Base-by-base conservation (phyloP, 1,284 basidiomycete genomes). In the Papiliotrema flavescens region DNA sequence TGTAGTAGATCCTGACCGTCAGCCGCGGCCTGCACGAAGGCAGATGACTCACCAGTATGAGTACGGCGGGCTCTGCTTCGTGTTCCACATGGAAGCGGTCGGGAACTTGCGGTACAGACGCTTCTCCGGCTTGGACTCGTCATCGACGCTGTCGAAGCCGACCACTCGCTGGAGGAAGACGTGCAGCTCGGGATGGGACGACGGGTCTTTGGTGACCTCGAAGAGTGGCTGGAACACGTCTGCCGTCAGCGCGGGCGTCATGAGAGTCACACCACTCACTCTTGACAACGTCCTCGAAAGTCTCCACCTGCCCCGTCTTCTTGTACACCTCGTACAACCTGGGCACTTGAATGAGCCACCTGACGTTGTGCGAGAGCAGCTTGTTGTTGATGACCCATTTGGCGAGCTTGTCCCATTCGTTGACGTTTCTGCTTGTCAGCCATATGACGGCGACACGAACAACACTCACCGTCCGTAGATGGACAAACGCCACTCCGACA, bases 371-470 rank as follows among this genome's bases (percentile, higher is more conserved):
- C 8, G 93, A 97, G 74, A 85, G 91, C 14, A 98, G 81, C 73
- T 93, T 91, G 80, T 98, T 85, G 71, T 90, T 83, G 68, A 97
- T 85, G 50, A 98, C 86, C 96, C 96, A 99, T 79, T 87, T 87
- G 7, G 96, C 95, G 5, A 99, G 81, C 71, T 97, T 98, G 80
- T 98, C 96, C 96, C 96, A 99, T 78, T 99, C 96, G 59, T 85
- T 70, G 40, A 74, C 55, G 54, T 76, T 80, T 51, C 78, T 78
- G 2, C 2, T 8, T 24, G 4, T 50, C 41, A 48, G 40, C 36
- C 7, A 15, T 49, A 7, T 13, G 7, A 3, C 14, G 14, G 20
- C 41, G 23, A 34, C 73, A 64, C 1, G 81, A 82, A 46, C 84
- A n/a, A 2, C 23, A 60, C 74, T 57, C 19, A 78, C 75, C 80